phyloP scores from a whole-genome alignment of 73 alveolate genomes.

The Effrenium voratum region DNA sequence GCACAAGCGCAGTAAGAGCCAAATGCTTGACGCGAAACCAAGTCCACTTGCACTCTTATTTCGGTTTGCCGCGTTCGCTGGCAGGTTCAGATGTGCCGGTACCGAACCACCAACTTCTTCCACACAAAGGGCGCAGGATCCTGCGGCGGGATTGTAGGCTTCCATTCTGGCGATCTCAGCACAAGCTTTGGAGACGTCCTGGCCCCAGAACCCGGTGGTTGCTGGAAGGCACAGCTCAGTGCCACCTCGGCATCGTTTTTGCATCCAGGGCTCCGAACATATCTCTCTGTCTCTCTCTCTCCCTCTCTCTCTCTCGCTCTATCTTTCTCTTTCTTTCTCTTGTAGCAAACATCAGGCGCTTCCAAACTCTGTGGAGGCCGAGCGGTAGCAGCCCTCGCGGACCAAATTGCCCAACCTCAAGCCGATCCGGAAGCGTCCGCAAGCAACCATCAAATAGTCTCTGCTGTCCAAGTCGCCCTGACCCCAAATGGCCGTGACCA shows the following conservation, averaged over 20 bases:
- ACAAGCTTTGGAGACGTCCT: background rate
- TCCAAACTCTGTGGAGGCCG: too few relatives aligned
- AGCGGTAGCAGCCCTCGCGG: conserved; percentile 39
- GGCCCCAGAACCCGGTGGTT: conserved; percentile 36
- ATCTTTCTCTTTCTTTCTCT: too few relatives aligned
- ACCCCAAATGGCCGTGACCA: background rate
- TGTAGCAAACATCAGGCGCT: too few relatives aligned
- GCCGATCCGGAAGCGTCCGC: background rate
- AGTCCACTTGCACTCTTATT: background rate
- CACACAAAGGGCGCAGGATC: conserved; percentile 51
- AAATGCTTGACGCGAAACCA: too few relatives aligned
- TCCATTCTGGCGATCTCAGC: background rate
- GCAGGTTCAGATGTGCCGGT: background rate
- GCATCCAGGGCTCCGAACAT: background rate
- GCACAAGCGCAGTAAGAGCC: too few relatives aligned
- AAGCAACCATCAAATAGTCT: background rate
- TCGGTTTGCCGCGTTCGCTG: background rate
- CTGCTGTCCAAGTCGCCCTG: background rate
- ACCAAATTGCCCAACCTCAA: conserved; percentile 14
- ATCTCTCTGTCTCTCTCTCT: too few relatives aligned
- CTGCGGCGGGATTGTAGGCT: too few relatives aligned
- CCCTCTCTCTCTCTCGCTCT: too few relatives aligned
- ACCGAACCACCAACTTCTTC: conserved; percentile 42
- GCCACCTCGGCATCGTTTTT: background rate
- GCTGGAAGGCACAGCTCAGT: conserved; percentile 1